Evolutionary conservation across 495 filamentous ascomycete species (phyloP).

Genomic region (Barbatosphaeria neglecta): DNA sequence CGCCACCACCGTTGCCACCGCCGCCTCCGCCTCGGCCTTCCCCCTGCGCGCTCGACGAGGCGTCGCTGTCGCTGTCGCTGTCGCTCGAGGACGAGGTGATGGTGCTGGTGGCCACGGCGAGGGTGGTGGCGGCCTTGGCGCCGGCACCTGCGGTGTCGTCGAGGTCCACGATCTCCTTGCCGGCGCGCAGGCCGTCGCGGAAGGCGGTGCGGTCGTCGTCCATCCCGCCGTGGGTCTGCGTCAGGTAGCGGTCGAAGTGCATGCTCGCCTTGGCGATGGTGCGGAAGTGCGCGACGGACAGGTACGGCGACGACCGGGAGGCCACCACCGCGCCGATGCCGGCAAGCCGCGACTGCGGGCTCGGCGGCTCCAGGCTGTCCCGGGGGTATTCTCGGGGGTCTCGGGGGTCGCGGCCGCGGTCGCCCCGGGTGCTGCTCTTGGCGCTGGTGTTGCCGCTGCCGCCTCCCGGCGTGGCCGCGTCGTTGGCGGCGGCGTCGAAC

Average conservation of each 20-base stretch:
- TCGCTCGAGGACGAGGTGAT: not conserved
- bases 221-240: conserved; percentile 2
- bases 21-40: no score
- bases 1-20: no score
- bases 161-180: not conserved
- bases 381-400: no score
- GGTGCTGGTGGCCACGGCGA: not conserved
- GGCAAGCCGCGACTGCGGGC: not conserved
- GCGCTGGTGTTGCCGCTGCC: no score
- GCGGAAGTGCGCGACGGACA: conserved; percentile 6
- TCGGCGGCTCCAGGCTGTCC: not conserved
- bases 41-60: not conserved
- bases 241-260: conserved; percentile 15
- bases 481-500: conserved; percentile 2
- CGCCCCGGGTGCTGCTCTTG: not conserved
- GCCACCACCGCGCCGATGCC: not conserved
- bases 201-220: conserved; percentile 4
- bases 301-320: conserved; percentile 2
- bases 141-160: not conserved
- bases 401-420: not conserved
- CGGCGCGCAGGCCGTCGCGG: not conserved
- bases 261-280: conserved; percentile 11
- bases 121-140: not conserved
- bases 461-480: not conserved
- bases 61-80: not conserved